These are phyloP conservation scores for Pelargonium fulgidum DNA, from an alignment of 441 rosid species.

Conservation along the genomic window DNA sequence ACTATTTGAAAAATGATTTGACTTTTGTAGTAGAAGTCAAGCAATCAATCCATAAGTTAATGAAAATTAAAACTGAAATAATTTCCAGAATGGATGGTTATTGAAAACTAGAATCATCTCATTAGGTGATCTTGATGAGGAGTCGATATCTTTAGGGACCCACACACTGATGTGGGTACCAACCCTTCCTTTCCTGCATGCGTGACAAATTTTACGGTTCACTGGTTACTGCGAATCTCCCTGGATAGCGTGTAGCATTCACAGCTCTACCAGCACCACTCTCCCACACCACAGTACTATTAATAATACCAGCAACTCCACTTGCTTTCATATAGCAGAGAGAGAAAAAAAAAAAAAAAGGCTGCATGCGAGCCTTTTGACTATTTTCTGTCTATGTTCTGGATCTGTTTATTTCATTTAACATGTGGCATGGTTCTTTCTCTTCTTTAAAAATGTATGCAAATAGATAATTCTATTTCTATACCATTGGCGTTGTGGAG, in stretches of 20 bases:
- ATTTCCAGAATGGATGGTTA: neutral
- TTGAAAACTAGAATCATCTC: neutral
- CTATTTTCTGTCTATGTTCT: neutral
- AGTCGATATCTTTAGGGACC: neutral
- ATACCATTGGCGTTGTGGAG: too few species aligned
- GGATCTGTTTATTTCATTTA: neutral
- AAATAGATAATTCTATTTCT: too few species aligned
- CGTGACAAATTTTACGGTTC: neutral
- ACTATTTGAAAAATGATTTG: too few species aligned
- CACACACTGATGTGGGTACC: neutral
- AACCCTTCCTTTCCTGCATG: constrained; percentile 5
- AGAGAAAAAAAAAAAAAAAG: constrained; percentile 9
- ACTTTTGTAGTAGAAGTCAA: neutral
- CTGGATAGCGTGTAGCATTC: neutral
- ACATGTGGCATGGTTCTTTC: neutral
- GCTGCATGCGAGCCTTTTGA: neutral
- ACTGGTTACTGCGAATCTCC: neutral
- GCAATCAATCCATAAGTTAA: neutral
- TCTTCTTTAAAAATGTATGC: too few species aligned
- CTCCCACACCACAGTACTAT: neutral
- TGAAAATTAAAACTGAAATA: neutral
- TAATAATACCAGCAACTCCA: constrained; percentile 4
- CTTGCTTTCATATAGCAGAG: neutral
- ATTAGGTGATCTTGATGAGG: neutral
- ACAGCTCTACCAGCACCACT: neutral